Evolutionary conservation across 1,284 basidiomycete species (phyloP), one percentile per base, ranked within the genome.

Genomic region (Sporisorium graminicola): DNA sequence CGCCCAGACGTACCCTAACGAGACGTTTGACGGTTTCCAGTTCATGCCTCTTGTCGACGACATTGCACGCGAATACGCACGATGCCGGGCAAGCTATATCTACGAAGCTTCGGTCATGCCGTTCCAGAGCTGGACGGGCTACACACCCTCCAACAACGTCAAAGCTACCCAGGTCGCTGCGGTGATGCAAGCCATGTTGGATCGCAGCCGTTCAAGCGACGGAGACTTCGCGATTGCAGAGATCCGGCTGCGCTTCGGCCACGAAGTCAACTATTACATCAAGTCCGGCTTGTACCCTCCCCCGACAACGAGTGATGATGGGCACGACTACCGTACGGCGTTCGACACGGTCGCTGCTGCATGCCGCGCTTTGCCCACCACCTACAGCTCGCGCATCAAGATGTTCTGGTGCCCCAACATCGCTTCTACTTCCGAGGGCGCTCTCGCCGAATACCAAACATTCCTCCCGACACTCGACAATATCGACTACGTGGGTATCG

Each of bases 391-490:
- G 20, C 54, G 55, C 51, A 27, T 74, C 16, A 74, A 74, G 33
- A 47, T 74, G 35, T 74, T 68, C 43, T 74, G 64, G 64, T 74
- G 71, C 26, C 71, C 71, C 54, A 74, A 74, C 49, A 74, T 74
- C 55, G 71, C 71, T 10, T 69, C 65, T 3, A 43, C 55, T 24
- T 33, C 58, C 4, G 26, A 50, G 3, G 61, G 44, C 22, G 71
- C 71, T 4, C n/a, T 51, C 18, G 47, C 47, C 1, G 71, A 74
- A 29, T 74, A 74, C 56, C 26, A 52, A 9, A 54, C 54, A 6
- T 74, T 58, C 56, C 63, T 65, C 3, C 71, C 71, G 1, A 29
- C 43, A 3, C 46, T 74, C 9, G 22, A 57, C 0, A 24, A 58
- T 14, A 35, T 74, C n/a, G 71, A 74, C 29, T 69, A 69, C 42